phyloP scores from a whole-genome alignment of 768 basidiomycete genomes.

The Trametes cubensis region DNA sequence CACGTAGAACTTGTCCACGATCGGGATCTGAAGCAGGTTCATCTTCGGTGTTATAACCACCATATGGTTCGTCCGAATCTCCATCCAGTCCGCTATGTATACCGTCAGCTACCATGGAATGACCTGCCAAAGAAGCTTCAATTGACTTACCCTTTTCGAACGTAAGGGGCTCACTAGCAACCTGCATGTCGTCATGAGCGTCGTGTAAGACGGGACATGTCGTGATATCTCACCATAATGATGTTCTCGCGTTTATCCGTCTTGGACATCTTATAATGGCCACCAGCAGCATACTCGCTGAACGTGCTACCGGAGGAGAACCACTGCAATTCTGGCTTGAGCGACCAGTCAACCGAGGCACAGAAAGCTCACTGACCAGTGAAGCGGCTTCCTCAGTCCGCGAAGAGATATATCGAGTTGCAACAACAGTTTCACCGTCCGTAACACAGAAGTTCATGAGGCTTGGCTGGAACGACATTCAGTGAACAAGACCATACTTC shows the following conservation, averaged over 20 bases:
- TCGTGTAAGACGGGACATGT: constrained; percentile 1
- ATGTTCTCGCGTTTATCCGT: constrained; percentile 95
- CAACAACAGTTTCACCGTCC: constrained; percentile 92
- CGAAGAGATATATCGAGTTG: constrained; percentile 93
- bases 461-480: constrained; percentile 59
- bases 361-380: constrained; percentile 50
- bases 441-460: constrained; percentile 96
- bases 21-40: constrained; percentile 93
- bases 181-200: constrained; percentile 42
- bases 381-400: constrained; percentile 91
- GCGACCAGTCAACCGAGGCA: no score
- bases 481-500: neutral
- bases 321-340: constrained; percentile 55
- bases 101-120: neutral
- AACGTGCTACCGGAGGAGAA: constrained; percentile 96
- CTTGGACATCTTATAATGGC: constrained; percentile 94
- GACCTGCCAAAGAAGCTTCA: constrained; percentile 10
- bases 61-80: constrained; percentile 96
- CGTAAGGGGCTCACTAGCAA: constrained; percentile 92
- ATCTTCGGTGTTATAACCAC: constrained; percentile 94
- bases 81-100: constrained; percentile 91
- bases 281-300: constrained; percentile 84
- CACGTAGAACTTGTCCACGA: constrained; percentile 92
- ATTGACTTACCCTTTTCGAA: constrained; percentile 79
- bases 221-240: constrained; percentile 65